These are phyloP conservation scores for Ustilago curta DNA, from an alignment of 1,284 basidiomycete genomes.

Conservation along the genomic window DNA sequence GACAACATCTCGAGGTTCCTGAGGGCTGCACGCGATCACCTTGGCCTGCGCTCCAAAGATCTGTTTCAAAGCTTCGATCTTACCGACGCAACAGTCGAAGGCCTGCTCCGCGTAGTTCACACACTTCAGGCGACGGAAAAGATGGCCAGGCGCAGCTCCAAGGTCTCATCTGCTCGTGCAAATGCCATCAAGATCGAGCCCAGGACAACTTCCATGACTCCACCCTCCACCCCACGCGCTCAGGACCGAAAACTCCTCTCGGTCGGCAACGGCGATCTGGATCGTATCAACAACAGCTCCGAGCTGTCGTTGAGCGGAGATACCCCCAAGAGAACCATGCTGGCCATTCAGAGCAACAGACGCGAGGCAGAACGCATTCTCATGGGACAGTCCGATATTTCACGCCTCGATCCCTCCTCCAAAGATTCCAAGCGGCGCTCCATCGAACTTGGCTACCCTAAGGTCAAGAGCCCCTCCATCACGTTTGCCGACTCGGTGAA, in stretches of 20 bases:
- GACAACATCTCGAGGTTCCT: conserved; percentile 60
- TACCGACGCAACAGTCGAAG: conserved; percentile 50
- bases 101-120: conserved; percentile 55
- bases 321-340: conserved; percentile 29
- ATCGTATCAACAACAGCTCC: conserved; percentile 34
- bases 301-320: conserved; percentile 31
- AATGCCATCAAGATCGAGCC: conserved; percentile 43
- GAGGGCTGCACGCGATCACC: conserved; percentile 52
- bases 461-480: conserved; percentile 40
- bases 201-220: conserved; percentile 47
- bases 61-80: conserved; percentile 59
- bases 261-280: conserved; percentile 33
- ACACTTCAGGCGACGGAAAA: conserved; percentile 49
- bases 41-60: conserved; percentile 57
- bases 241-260: conserved; percentile 34
- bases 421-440: conserved; percentile 33
- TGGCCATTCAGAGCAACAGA: conserved; percentile 42
- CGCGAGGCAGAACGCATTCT: conserved; percentile 53
- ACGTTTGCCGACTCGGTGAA: conserved; percentile 57
- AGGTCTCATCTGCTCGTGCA: conserved; percentile 17
- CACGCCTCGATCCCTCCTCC: conserved; percentile 10
- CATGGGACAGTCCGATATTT: conserved; percentile 25
- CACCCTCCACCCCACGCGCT: conserved; percentile 41
- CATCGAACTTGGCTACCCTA: conserved; percentile 22
- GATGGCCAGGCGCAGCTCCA: conserved; percentile 32